These are phyloP conservation scores for Diphasiastrum complanatum DNA, from an alignment of 83 land plant genomes.

Conservation along the genomic window DNA sequence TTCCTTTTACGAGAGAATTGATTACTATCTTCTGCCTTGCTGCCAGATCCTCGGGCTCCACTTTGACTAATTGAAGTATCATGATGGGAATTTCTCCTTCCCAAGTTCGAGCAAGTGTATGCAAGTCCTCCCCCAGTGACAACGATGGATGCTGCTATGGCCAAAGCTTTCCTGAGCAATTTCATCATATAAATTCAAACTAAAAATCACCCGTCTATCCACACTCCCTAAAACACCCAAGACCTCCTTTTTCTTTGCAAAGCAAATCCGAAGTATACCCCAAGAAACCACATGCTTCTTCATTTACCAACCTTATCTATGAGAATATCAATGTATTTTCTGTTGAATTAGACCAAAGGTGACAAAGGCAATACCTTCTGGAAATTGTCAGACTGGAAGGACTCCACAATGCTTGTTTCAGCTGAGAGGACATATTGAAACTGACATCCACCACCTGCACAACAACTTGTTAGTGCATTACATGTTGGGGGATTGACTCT, in stretches of 20 bases:
- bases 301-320: neutral
- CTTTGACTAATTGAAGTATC: conserved; percentile 11
- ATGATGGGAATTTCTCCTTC: conserved; percentile 16
- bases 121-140: conserved; percentile 84
- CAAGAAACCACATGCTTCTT: conserved; percentile 1
- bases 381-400: conserved; percentile 11
- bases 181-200: neutral
- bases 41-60: conserved; percentile 22
- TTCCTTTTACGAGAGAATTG: conserved; percentile 20
- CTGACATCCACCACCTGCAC: neutral
- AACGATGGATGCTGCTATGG: conserved; percentile 53
- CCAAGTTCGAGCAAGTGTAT: conserved; percentile 38
- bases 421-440: conserved; percentile 18
- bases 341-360: no score
- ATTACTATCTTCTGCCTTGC: conserved; percentile 7
- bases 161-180: conserved; percentile 59
- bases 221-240: neutral
- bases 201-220: neutral
- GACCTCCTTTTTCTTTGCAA: neutral
- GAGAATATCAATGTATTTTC: neutral
- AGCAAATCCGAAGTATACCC: neutral
- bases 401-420: conserved; percentile 17
- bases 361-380: conserved; percentile 10
- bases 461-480: no score
- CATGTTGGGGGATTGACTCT: no score